A percentile compares a stretch with the other conserved stretches of the same genome.
Conservation (phyloP, 257 asterid species). For the Ballota nigra region DNA sequence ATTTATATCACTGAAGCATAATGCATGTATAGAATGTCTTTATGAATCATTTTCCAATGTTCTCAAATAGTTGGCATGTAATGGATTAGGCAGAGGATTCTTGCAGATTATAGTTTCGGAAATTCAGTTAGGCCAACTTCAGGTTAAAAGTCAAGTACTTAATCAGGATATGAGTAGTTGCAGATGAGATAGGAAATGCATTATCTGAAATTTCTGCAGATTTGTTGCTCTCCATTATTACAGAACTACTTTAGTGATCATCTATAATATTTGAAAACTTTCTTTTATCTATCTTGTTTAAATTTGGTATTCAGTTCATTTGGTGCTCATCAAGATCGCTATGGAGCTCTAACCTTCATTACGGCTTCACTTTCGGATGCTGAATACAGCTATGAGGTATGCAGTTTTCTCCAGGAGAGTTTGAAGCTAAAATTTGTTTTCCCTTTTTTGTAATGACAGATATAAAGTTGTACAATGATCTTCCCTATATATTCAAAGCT, state of each 20-base stretch:
- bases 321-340: conserved; percentile 21
- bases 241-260: conserved; percentile 21
- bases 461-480: not conserved
- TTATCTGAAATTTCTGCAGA: conserved; percentile 28
- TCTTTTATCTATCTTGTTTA: conserved; percentile 9
- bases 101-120: conserved; percentile 31
- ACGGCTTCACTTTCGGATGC: not conserved
- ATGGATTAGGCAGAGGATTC: conserved; percentile 33
- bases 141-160: conserved; percentile 24
- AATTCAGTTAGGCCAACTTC: conserved; percentile 27
- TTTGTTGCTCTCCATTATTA: conserved; percentile 25
- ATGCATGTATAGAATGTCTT: conserved; percentile 23
- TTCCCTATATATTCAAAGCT: not conserved
- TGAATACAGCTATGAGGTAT: conserved; percentile 15
- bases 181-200: conserved; percentile 26
- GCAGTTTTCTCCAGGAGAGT: conserved; percentile 3
- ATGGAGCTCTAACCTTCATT: conserved; percentile 22
- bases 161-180: conserved; percentile 20
- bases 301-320: conserved; percentile 1
- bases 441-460: not conserved
- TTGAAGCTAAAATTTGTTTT: conserved; percentile 3
- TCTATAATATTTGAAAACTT: not conserved
- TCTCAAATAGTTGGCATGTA: conserved; percentile 31
- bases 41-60: conserved; percentile 18
- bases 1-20: conserved; percentile 22